phyloP scores from a whole-genome alignment of 2,329 filamentous ascomycete genomes.

The Dothiorella sarmentorum region DNA sequence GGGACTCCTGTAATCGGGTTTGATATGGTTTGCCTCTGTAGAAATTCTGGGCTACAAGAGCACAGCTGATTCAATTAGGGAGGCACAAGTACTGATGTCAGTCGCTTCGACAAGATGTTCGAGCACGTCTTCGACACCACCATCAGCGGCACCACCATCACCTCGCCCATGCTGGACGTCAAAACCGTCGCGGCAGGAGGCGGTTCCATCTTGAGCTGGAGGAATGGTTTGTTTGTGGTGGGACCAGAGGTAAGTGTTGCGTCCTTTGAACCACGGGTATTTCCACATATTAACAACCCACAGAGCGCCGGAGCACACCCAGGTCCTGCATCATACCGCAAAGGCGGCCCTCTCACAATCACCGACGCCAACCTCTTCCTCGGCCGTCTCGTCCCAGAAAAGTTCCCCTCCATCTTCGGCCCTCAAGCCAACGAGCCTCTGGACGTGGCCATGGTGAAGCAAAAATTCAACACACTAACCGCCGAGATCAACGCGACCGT shows the following conservation, averaged over 20 bases:
- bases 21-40: constrained; percentile 21
- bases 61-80: constrained; percentile 18
- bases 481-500: constrained; percentile 41
- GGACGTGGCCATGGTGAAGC: constrained; percentile 40
- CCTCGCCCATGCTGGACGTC: constrained; percentile 32
- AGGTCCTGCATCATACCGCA: constrained; percentile 34
- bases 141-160: constrained; percentile 31
- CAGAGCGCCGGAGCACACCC: constrained; percentile 35
- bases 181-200: constrained; percentile 51
- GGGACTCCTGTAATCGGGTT: constrained; percentile 31
- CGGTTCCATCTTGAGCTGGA: constrained; percentile 79
- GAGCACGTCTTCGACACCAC: constrained; percentile 33
- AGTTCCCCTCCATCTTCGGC: constrained; percentile 35
- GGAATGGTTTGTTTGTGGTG: constrained; percentile 84
- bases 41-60: background rate
- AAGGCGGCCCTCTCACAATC: constrained; percentile 35
- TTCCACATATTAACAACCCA: background rate
- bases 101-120: constrained; percentile 30
- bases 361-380: constrained; percentile 36
- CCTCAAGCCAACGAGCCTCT: constrained; percentile 35
- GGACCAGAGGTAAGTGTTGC: constrained; percentile 60
- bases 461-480: constrained; percentile 44
- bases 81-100: constrained; percentile 33
- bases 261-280: background rate
- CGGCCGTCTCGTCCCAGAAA: constrained; percentile 30